These are phyloP conservation scores for Lasiodiplodia citricola DNA, from an alignment of 2,329 filamentous ascomycete genomes.

Conservation along the genomic window DNA sequence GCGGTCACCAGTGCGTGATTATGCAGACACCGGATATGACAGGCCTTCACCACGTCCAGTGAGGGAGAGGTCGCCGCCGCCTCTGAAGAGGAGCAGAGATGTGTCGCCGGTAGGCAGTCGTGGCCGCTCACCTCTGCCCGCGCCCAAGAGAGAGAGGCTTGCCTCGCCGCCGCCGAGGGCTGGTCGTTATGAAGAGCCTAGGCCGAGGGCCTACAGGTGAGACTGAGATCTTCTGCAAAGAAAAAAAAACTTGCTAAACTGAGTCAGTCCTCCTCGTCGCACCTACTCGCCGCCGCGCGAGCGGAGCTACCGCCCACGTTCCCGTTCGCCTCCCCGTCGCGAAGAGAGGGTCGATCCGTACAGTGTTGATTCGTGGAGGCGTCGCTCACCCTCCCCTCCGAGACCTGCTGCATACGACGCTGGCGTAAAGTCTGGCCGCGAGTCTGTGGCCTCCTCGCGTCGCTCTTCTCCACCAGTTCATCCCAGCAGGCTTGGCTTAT, in stretches of 20 bases:
- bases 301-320: constrained; percentile 52
- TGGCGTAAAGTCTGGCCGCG: constrained; percentile 58
- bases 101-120: constrained; percentile 54
- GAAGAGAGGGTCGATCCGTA: constrained; percentile 55
- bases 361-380: constrained; percentile 57
- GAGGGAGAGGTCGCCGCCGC: constrained; percentile 50
- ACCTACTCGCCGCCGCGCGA: constrained; percentile 50
- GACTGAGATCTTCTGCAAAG: background rate
- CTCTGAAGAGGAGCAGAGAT: constrained; percentile 51
- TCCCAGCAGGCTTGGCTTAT: constrained; percentile 56
- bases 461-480: constrained; percentile 66
- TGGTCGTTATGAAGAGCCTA: constrained; percentile 53
- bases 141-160: constrained; percentile 46
- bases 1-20: constrained; percentile 47
- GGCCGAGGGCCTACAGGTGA: constrained; percentile 46
- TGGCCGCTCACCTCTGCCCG: constrained; percentile 49
- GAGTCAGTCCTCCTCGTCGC: constrained; percentile 42
- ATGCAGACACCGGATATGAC: constrained; percentile 41
- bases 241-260: constrained; percentile 2
- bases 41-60: constrained; percentile 49
- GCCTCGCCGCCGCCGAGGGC: constrained; percentile 42
- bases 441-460: constrained; percentile 63
- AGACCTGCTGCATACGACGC: constrained; percentile 43
- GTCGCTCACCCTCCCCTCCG: constrained; percentile 59
- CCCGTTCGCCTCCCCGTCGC: constrained; percentile 60